Evolutionary conservation across 129 eudicot genomes (phyloP), one percentile per base, ranked within the genome.

Genomic region (Centella asiatica): DNA sequence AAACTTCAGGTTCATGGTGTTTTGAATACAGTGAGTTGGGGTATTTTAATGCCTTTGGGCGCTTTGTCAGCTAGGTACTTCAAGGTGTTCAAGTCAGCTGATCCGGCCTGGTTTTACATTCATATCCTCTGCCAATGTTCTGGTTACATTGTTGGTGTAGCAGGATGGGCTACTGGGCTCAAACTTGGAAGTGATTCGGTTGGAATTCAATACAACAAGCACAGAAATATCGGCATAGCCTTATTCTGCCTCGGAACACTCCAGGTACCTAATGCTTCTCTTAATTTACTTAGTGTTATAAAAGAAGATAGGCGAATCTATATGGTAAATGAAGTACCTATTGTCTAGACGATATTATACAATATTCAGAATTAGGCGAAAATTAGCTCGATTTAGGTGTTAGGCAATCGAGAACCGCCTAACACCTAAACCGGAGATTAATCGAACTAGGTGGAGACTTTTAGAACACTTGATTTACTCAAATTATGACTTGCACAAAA

Each of bases 41-140:
- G 95, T 24, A 73, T 80, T 32, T 51, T 90, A 81, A 67, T 90
- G 94, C 97, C 97, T 20, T 22, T 86, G 27, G 97, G 97, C 13
- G 89, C 87, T 24, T 69, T 87, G 74, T 50, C 78, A 47, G 95
- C 98, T 31, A 87, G 95, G 73, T 87, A 87, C 61, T 44, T 90
- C 65, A 90, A 73, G 72, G 94, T 86, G 59, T 90, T 90, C 85
- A 74, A 80, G 63, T 42, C 78, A 22, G 82, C 87, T 4, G 74
- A 81, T 70, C 97, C 95, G 36, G 94, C 90, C 27, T 90, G 97
- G 97, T 90, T 86, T 62, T 87, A 90, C 79, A 55, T 90, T 18
- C 98, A 90, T 53, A 78, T 72, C 13, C 48, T 84, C 2, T 90
- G 98, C 74, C 98, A 90, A 69, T 59, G 72, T 25, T 83, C 88